Evolutionary conservation across 2,329 filamentous ascomycete genomes (phyloP).

Genomic region (Sporothrix luriei): DNA sequence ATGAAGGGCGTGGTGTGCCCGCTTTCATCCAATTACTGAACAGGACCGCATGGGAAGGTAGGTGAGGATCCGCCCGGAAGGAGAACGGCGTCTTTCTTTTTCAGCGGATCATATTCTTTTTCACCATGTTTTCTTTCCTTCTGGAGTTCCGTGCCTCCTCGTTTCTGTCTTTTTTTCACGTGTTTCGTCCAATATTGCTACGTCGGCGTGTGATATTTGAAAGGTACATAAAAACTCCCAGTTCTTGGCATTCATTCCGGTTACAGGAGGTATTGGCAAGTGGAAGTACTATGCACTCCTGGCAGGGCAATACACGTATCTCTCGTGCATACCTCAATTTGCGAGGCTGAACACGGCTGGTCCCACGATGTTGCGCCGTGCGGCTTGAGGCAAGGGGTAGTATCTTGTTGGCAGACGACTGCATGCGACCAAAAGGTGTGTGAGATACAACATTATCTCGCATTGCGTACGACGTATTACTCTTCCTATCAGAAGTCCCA

Average conservation of each 20-base stretch:
- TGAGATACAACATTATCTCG: conserved; percentile 18
- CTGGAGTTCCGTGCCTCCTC: neutral
- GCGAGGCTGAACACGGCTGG: neutral
- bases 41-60: neutral
- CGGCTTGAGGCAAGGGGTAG: conserved; percentile 7
- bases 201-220: conserved; percentile 13
- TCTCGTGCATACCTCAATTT: neutral
- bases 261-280: neutral
- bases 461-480: neutral
- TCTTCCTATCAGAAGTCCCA: neutral
- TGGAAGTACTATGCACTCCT: neutral
- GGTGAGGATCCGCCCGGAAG: conserved; percentile 6
- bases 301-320: neutral
- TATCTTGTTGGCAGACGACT: neutral
- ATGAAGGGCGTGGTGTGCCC: neutral
- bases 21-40: neutral
- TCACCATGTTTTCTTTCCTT: conserved; percentile 10
- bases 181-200: conserved; percentile 22
- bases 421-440: neutral
- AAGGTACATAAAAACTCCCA: neutral
- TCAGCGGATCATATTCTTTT: conserved; percentile 9
- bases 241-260: neutral
- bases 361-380: neutral
- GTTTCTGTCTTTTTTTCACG: neutral
- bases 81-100: neutral